Conservation (phyloP, 164 flowering plant species). For the Macadamia integrifolia region DNA sequence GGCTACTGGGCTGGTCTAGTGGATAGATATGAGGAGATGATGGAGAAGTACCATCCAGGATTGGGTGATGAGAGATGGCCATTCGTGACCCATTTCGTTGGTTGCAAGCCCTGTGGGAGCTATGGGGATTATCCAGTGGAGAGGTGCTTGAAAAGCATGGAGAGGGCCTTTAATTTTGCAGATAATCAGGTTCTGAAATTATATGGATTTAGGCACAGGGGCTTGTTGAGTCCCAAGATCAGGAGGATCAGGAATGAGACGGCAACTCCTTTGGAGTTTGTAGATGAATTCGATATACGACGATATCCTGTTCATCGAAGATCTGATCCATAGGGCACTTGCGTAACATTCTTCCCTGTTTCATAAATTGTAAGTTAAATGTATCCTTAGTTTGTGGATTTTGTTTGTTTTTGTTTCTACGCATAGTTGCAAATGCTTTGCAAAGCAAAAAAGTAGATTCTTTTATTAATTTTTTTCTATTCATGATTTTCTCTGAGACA, state of each 20-base stretch:
- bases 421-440: conserved; percentile 1
- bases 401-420: conserved; percentile 12
- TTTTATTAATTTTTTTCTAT: conserved; percentile 20
- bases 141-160: conserved; percentile 85
- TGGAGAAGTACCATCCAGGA: conserved; percentile 86
- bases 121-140: conserved; percentile 86
- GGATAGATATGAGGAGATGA: conserved; percentile 83
- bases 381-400: conserved; percentile 19
- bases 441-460: conserved; percentile 29
- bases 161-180: conserved; percentile 89
- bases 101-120: conserved; percentile 95
- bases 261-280: conserved; percentile 51
- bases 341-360: conserved; percentile 14
- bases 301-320: conserved; percentile 24
- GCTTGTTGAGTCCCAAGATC: conserved; percentile 75
- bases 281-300: conserved; percentile 62
- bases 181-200: conserved; percentile 87
- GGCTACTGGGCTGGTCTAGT: conserved; percentile 89
- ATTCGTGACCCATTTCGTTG: conserved; percentile 92
- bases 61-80: conserved; percentile 97
- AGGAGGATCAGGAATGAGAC: conserved; percentile 80
- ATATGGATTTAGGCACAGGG: conserved; percentile 82
- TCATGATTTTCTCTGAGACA: conserved; percentile 2
- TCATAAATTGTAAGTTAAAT: conserved; percentile 19
- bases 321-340: conserved; percentile 26